phyloP scores from a whole-genome alignment of 495 filamentous ascomycete species.

The Penicillium verhagenii region DNA sequence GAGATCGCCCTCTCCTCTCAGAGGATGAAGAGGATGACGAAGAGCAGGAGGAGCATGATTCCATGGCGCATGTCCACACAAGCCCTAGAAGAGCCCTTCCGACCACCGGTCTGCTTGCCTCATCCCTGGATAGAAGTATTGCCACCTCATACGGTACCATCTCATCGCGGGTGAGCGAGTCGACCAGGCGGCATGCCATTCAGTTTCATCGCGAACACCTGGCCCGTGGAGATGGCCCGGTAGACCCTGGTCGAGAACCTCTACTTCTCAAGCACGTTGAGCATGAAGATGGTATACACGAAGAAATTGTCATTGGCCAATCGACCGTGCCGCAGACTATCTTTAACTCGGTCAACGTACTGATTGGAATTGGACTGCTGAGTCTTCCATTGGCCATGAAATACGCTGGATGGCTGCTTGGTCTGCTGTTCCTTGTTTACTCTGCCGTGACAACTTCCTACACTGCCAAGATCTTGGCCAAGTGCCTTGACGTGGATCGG shows the following conservation, averaged over 20 bases:
- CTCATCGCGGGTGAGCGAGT: constrained; percentile 63
- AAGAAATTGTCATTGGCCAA: constrained; percentile 82
- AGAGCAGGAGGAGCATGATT: constrained; percentile 4
- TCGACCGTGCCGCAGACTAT: constrained; percentile 93
- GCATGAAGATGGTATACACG: constrained; percentile 78
- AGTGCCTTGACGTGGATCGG: constrained; percentile 84
- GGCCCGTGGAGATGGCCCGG: constrained; percentile 38
- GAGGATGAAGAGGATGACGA: constrained; percentile 23
- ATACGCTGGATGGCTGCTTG: constrained; percentile 88
- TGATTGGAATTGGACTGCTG: constrained; percentile 88
- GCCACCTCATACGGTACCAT: constrained; percentile 78
- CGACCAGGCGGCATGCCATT: constrained; percentile 69
- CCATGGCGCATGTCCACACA: neutral
- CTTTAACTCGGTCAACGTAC: constrained; percentile 94
- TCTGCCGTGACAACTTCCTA: constrained; percentile 77
- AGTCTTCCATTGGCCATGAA: constrained; percentile 87
- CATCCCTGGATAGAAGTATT: constrained; percentile 67
- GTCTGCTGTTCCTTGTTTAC: constrained; percentile 70
- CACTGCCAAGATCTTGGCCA: constrained; percentile 82
- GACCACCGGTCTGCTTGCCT: constrained; percentile 33
- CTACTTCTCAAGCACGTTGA: constrained; percentile 84
- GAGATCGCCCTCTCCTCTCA: constrained; percentile 29
- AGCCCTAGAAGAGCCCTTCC: constrained; percentile 19
- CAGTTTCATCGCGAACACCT: constrained; percentile 72
- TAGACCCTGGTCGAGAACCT: constrained; percentile 70